These are phyloP conservation scores for Tetracladium marchalianum DNA, from an alignment of 495 filamentous ascomycete species.

Conservation along the genomic window DNA sequence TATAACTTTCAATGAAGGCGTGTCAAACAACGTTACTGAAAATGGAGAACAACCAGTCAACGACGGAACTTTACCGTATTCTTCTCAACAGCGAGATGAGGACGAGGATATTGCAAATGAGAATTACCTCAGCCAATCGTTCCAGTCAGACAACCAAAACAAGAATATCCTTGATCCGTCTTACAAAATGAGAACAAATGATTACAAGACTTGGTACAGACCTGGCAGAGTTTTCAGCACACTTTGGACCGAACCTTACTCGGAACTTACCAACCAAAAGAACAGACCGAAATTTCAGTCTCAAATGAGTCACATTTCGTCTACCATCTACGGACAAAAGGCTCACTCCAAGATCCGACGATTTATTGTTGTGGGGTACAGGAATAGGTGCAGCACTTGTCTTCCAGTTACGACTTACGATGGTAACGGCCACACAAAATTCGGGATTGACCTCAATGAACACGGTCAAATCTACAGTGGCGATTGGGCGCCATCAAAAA, in stretches of 20 bases:
- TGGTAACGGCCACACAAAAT: slow-evolving; percentile 4
- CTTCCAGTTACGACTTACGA: slow-evolving; percentile 13
- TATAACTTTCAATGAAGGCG: no score
- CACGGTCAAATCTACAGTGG: slow-evolving; percentile 15
- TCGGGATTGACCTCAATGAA: slow-evolving; percentile 6
- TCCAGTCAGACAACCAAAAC: background rate
- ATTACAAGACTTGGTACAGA: slow-evolving; percentile 13
- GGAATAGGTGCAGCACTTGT: slow-evolving; percentile 5
- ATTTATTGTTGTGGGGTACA: slow-evolving; percentile 14
- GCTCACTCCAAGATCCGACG: slow-evolving; percentile 15
- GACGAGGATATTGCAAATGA: no score
- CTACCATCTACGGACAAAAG: slow-evolving; percentile 2
- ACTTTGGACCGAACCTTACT: slow-evolving; percentile 11
- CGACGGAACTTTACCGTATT: no score
- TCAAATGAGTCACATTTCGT: slow-evolving; percentile 5
- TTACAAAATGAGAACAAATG: slow-evolving; percentile 8
- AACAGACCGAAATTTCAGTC: background rate
- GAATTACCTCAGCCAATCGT: no score
- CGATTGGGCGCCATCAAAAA: background rate
- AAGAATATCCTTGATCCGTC: slow-evolving; percentile 8
- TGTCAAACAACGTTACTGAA: no score
- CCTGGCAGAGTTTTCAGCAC: slow-evolving; percentile 15
- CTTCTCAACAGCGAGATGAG: no score
- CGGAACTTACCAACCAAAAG: slow-evolving; percentile 1
- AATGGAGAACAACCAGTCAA: no score